Evolutionary conservation across 495 filamentous ascomycete genomes (phyloP).

Genomic region (Aspergillus cavernicola): DNA sequence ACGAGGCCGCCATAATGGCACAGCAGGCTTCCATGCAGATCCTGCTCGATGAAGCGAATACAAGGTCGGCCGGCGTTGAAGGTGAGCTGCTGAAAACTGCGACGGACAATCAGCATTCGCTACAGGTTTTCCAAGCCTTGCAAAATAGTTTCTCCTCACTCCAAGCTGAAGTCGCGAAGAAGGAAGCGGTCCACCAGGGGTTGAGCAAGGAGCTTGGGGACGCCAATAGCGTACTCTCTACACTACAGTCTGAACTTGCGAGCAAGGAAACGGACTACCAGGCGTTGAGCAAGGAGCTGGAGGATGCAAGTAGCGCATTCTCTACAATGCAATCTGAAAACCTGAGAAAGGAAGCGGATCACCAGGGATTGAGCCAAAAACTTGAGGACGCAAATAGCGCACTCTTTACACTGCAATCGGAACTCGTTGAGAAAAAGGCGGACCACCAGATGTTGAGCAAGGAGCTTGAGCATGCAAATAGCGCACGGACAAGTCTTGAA

Average conservation of each 20-base stretch:
- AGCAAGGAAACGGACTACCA: slow-evolving; percentile 18
- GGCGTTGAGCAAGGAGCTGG: background rate
- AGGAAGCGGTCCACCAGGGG: slow-evolving; percentile 14
- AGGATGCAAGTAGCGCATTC: slow-evolving; percentile 8
- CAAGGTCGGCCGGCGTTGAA: slow-evolving; percentile 19
- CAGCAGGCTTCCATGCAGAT: slow-evolving; percentile 22
- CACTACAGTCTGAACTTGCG: background rate
- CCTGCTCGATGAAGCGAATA: slow-evolving; percentile 23
- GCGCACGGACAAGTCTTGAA: slow-evolving; percentile 19
- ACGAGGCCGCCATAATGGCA: slow-evolving; percentile 14
- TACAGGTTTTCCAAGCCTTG: background rate
- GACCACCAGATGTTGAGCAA: background rate
- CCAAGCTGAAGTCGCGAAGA: slow-evolving; percentile 3
- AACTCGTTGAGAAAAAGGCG: background rate
- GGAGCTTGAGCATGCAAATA: slow-evolving; percentile 4
- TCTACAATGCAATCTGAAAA: background rate
- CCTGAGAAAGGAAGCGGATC: slow-evolving; percentile 17
- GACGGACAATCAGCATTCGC: slow-evolving; percentile 1
- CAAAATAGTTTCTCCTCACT: background rate
- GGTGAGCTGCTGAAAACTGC: slow-evolving; percentile 4
- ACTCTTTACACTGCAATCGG: background rate
- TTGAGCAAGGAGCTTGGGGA: slow-evolving; percentile 13
- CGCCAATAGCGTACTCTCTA: background rate
- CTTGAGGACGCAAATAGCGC: slow-evolving; percentile 12
- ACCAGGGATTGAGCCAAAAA: slow-evolving; percentile 6